Percentiles rank a stretch among this genome's conserved stretches.
Evolutionary conservation across 495 filamentous ascomycete species (phyloP).

Genomic region (Trichoderma gamsii): DNA sequence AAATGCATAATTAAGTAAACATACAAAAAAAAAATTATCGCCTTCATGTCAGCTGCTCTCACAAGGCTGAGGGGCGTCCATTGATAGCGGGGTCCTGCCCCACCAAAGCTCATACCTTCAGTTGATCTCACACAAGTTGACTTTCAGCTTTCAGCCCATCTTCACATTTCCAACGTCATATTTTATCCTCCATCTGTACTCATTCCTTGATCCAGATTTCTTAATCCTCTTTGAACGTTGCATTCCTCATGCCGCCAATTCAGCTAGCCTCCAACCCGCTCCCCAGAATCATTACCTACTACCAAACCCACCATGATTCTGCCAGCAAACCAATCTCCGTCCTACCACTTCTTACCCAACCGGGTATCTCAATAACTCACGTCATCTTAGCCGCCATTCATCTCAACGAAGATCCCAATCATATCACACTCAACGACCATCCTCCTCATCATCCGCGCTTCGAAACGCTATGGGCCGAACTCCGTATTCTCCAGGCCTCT

Average conservation of each 20-base stretch:
- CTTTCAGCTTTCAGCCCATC: too few relatives aligned
- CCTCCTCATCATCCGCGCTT: slow-evolving; percentile 50
- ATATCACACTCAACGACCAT: slow-evolving; percentile 70
- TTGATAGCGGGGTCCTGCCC: neutral
- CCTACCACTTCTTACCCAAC: slow-evolving; percentile 60
- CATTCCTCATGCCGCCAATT: slow-evolving; percentile 17
- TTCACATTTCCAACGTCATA: neutral
- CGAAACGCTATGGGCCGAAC: slow-evolving; percentile 61
- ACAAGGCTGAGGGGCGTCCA: neutral
- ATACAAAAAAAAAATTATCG: too few relatives aligned
- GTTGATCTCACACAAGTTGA: neutral
- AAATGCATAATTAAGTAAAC: too few relatives aligned
- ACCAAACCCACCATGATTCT: slow-evolving; percentile 41
- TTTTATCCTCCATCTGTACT: neutral
- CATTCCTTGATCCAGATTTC: neutral
- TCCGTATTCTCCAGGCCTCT: slow-evolving; percentile 47
- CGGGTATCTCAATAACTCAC: slow-evolving; percentile 53
- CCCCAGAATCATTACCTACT: slow-evolving; percentile 23
- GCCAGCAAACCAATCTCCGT: slow-evolving; percentile 58
- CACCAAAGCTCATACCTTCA: neutral
- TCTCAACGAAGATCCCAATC: slow-evolving; percentile 50
- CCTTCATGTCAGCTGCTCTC: too few relatives aligned
- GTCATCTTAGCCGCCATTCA: slow-evolving; percentile 73
- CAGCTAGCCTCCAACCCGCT: neutral
- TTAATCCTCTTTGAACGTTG: too few relatives aligned